Conservation (phyloP, 352 stramenopile species). For the Pythium chondricola region DNA sequence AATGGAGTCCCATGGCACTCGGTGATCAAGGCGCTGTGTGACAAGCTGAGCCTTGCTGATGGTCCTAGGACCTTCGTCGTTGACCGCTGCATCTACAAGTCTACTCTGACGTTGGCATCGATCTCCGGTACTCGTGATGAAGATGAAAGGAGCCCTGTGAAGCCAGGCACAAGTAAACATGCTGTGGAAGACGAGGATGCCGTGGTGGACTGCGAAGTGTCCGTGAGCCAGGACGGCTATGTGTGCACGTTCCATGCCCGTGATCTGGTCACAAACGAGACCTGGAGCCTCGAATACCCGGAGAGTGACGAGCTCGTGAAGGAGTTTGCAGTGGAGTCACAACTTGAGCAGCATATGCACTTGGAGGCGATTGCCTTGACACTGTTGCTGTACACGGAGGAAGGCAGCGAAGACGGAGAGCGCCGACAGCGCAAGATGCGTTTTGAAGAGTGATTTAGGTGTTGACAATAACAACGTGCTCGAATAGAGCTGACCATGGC, state of each 20-base stretch:
- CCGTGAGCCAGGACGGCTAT: constrained; percentile 18
- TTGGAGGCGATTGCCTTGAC: constrained; percentile 48
- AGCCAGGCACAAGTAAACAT: too few relatives aligned
- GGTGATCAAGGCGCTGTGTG: constrained; percentile 31
- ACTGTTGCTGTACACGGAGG: constrained; percentile 33
- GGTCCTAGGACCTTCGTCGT: constrained; percentile 7
- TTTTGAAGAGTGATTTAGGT: constrained; percentile 37
- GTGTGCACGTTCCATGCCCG: constrained; percentile 34
- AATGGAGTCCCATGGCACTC: constrained; percentile 25
- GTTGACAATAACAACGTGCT: constrained; percentile 3
- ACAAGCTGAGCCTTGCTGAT: constrained; percentile 16
- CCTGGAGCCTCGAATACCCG: constrained; percentile 35
- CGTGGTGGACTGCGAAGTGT: constrained; percentile 37
- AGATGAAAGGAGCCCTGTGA: too few relatives aligned
- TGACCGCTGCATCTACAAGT: constrained; percentile 40
- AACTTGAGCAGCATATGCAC: constrained; percentile 54
- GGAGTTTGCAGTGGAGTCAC: constrained; percentile 48
- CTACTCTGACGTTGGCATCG: constrained; percentile 30
- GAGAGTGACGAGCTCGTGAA: constrained; percentile 46
- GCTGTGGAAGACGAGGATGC: constrained; percentile 12
- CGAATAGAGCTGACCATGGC: neutral
- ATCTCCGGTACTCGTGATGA: constrained; percentile 5
- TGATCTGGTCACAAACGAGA: constrained; percentile 16
- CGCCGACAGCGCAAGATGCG: constrained; percentile 25
- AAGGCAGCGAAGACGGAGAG: neutral